phyloP scores from a whole-genome alignment of 768 basidiomycete species.

The Scleroderma bovista region DNA sequence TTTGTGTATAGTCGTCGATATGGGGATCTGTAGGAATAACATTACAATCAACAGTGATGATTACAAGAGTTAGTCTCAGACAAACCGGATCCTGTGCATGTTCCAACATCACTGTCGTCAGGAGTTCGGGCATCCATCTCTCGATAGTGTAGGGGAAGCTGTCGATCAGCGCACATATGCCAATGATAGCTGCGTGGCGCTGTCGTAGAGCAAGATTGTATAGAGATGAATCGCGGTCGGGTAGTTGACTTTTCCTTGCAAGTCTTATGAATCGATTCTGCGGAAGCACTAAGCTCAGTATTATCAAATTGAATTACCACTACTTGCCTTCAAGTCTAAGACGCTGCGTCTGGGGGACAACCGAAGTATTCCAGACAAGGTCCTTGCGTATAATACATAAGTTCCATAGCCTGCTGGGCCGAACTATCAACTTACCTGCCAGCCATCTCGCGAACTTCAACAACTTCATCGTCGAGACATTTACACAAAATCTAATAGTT shows the following conservation, averaged over 20 bases:
- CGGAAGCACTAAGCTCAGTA: neutral
- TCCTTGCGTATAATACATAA: slow-evolving; percentile 37
- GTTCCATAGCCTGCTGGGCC: slow-evolving; percentile 3
- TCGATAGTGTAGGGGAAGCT: slow-evolving; percentile 93
- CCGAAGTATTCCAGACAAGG: slow-evolving; percentile 77
- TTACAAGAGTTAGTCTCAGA: neutral
- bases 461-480: slow-evolving; percentile 80
- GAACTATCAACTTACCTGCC: slow-evolving; percentile 51
- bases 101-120: slow-evolving; percentile 73
- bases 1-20: slow-evolving; percentile 77
- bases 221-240: slow-evolving; percentile 52
- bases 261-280: slow-evolving; percentile 79
- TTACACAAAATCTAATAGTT: slow-evolving; percentile 59
- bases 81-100: slow-evolving; percentile 80
- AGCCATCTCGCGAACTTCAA: slow-evolving; percentile 88
- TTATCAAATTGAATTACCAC: slow-evolving; percentile 9
- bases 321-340: slow-evolving; percentile 57
- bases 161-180: slow-evolving; percentile 84
- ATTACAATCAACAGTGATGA: slow-evolving; percentile 1
- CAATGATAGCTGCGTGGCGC: slow-evolving; percentile 85
- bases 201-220: slow-evolving; percentile 72
- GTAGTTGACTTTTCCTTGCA: slow-evolving; percentile 62
- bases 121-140: slow-evolving; percentile 81
- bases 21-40: slow-evolving; percentile 52
- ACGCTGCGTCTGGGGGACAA: slow-evolving; percentile 76